A percentile compares a stretch with the other conserved stretches of the same genome.
These are phyloP conservation scores for Aspergillus phoenicis DNA, from an alignment of 2,329 filamentous ascomycete species.

Conservation along the genomic window DNA sequence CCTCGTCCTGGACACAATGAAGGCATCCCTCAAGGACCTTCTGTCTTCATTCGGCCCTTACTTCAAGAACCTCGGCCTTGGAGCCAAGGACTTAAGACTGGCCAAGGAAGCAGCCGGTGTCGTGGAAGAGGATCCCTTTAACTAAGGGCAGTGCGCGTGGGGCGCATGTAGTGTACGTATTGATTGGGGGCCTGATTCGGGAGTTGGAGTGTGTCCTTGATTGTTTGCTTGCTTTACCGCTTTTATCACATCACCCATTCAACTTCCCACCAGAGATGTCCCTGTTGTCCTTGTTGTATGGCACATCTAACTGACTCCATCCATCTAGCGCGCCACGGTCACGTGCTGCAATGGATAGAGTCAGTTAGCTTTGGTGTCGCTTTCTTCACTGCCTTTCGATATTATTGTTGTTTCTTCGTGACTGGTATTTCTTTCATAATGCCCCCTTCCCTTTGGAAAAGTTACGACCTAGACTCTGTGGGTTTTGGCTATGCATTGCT, in stretches of 20 bases:
- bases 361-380: background rate
- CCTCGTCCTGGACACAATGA: constrained; percentile 66
- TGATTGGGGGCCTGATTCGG: background rate
- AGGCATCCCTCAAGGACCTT: constrained; percentile 65
- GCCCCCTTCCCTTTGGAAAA: background rate
- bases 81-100: constrained; percentile 68
- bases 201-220: background rate
- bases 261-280: background rate
- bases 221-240: background rate
- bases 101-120: constrained; percentile 65
- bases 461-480: constrained; percentile 13
- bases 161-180: background rate
- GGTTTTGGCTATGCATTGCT: constrained; percentile 30
- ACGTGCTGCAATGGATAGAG: background rate
- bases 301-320: too few relatives aligned
- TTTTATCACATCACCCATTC: background rate
- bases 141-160: background rate
- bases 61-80: constrained; percentile 69
- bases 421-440: background rate
- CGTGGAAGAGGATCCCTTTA: constrained; percentile 21
- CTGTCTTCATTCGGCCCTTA: constrained; percentile 75
- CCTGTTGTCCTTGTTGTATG: background rate
- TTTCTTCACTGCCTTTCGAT: background rate
- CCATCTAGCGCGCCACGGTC: background rate
- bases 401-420: background rate